phyloP scores from a whole-genome alignment of 192 early-diverging fungal species.

The Coemansia sp. region DNA sequence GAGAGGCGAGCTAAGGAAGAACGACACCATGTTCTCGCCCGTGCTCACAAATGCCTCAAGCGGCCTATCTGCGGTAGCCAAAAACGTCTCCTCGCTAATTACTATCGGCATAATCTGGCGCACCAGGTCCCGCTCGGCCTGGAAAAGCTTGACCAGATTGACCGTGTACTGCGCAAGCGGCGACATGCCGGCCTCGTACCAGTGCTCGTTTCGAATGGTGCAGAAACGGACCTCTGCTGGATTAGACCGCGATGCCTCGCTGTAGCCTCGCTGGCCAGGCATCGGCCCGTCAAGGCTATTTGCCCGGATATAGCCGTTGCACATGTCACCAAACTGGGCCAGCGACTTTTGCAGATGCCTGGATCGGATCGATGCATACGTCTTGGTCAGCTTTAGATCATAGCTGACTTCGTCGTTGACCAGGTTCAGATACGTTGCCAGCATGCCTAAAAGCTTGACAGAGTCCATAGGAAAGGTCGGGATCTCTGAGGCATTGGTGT shows the following conservation, averaged over 20 bases:
- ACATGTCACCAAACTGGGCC: slow-evolving; percentile 51
- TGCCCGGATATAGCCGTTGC: slow-evolving; percentile 28
- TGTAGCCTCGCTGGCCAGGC: slow-evolving; percentile 21
- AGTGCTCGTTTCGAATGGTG: slow-evolving; percentile 43
- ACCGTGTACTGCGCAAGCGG: slow-evolving; percentile 50
- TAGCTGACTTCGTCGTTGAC: slow-evolving; percentile 54
- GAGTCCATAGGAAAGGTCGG: slow-evolving; percentile 52
- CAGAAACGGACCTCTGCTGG: slow-evolving; percentile 43
- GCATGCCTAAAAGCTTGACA: slow-evolving; percentile 53
- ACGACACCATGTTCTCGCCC: slow-evolving; percentile 43
- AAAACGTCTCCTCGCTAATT: slow-evolving; percentile 41
- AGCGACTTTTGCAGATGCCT: slow-evolving; percentile 51
- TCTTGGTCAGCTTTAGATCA: slow-evolving; percentile 46
- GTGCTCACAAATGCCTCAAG: slow-evolving; percentile 40
- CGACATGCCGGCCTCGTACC: slow-evolving; percentile 51
- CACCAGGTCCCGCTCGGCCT: slow-evolving; percentile 51
- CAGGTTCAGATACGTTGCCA: slow-evolving; percentile 52
- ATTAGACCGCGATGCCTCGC: slow-evolving; percentile 17
- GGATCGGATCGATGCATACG: slow-evolving; percentile 44
- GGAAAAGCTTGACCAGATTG: slow-evolving; percentile 50
- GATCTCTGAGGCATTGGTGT: slow-evolving; percentile 42
- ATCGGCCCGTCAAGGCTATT: slow-evolving; percentile 28
- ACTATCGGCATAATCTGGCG: slow-evolving; percentile 52
- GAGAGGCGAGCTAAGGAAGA: slow-evolving; percentile 37
- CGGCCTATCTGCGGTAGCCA: slow-evolving; percentile 31